Conservation (phyloP, 768 basidiomycete species). For the Termitomyces sp. region DNA sequence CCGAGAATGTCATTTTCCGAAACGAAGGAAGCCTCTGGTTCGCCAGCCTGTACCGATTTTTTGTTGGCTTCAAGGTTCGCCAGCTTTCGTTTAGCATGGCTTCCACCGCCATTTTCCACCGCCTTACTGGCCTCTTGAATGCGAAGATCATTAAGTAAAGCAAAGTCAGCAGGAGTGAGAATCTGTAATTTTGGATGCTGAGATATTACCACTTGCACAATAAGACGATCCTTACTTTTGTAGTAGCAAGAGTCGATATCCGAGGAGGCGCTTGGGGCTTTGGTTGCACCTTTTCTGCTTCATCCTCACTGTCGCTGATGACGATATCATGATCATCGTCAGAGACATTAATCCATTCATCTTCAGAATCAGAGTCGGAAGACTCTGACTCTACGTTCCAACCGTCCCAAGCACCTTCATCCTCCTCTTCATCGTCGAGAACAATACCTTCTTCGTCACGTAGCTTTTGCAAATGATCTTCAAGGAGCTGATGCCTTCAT, state of each 20-base stretch:
- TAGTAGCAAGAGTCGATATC: slow-evolving; percentile 69
- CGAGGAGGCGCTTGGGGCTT: slow-evolving; percentile 28
- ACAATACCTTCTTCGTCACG: slow-evolving; percentile 57
- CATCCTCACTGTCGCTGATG: slow-evolving; percentile 87
- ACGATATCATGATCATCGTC: slow-evolving; percentile 64
- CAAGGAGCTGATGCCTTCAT: slow-evolving; percentile 57
- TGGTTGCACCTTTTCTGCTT: slow-evolving; percentile 51
- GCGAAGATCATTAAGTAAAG: slow-evolving; percentile 82
- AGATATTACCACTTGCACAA: background rate
- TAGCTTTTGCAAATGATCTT: slow-evolving; percentile 75
- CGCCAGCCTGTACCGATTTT: slow-evolving; percentile 43
- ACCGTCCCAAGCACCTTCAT: slow-evolving; percentile 73
- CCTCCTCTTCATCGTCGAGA: slow-evolving; percentile 48
- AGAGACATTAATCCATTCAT: slow-evolving; percentile 81
- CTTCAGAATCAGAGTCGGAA: slow-evolving; percentile 51
- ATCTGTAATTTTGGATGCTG: slow-evolving; percentile 51
- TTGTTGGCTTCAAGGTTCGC: slow-evolving; percentile 71
- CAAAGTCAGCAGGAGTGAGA: slow-evolving; percentile 95
- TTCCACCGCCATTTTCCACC: slow-evolving; percentile 64
- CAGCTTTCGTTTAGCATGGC: slow-evolving; percentile 85
- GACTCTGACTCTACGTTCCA: slow-evolving; percentile 85
- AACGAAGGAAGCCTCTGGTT: slow-evolving; percentile 58
- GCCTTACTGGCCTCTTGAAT: slow-evolving; percentile 71
- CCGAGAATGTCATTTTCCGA: slow-evolving; percentile 92
- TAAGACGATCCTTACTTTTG: slow-evolving; percentile 50